These are phyloP conservation scores for Trametes villosa DNA, from an alignment of 768 basidiomycete genomes.

Conservation along the genomic window DNA sequence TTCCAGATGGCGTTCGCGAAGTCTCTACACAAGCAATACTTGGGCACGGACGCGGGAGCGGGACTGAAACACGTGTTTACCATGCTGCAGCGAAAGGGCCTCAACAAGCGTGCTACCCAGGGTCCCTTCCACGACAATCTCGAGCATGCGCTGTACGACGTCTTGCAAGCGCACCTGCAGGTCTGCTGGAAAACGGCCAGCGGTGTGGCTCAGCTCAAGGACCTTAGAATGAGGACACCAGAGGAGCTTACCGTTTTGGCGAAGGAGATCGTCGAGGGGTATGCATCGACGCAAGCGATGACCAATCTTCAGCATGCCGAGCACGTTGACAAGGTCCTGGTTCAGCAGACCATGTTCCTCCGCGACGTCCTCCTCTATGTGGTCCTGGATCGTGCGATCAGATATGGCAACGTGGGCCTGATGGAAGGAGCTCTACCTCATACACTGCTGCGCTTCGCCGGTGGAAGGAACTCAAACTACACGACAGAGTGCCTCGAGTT, in stretches of 20 bases:
- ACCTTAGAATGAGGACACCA: constrained; percentile 34
- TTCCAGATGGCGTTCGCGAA: constrained; percentile 18
- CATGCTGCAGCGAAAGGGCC: constrained; percentile 28
- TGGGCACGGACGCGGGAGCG: constrained; percentile 32
- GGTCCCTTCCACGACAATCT: constrained; percentile 36
- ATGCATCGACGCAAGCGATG: constrained; percentile 38
- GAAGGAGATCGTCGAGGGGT: constrained; percentile 29
- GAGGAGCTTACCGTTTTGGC: constrained; percentile 35
- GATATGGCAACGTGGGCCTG: constrained; percentile 35
- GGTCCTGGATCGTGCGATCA: constrained; percentile 40
- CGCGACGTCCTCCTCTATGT: constrained; percentile 43
- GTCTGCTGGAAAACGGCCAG: constrained; percentile 37
- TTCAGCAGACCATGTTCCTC: constrained; percentile 40
- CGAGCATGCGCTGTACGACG: constrained; percentile 40
- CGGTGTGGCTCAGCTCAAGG: constrained; percentile 28
- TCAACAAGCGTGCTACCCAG: constrained; percentile 13
- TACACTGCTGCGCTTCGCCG: constrained; percentile 31
- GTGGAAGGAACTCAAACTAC: constrained; percentile 34
- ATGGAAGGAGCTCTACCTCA: constrained; percentile 32
- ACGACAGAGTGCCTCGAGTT: constrained; percentile 33
- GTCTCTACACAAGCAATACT: constrained; percentile 46
- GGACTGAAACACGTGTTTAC: constrained; percentile 30
- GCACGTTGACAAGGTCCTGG: constrained; percentile 33
- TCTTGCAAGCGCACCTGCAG: constrained; percentile 43
- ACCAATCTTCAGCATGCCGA: constrained; percentile 15